Base-by-base conservation (phyloP, 2,329 filamentous ascomycete genomes). In the Fusarium setosum region DNA sequence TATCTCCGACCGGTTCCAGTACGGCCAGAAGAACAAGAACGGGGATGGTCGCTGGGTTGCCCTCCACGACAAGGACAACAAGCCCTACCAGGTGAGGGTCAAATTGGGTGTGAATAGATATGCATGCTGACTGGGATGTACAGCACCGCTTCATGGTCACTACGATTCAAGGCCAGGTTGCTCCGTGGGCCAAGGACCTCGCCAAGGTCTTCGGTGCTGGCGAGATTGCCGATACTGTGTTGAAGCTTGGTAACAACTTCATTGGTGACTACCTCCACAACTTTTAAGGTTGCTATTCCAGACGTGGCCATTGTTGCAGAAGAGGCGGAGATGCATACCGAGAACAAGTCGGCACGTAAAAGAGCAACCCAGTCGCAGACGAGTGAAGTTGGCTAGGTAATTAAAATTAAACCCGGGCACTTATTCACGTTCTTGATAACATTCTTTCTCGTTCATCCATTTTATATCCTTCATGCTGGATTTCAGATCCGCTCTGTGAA, bases 21-120 rank as follows among this genome's bases (percentile, higher is more conserved):
- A 69, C 5, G 67, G 67, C 3, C 38, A 69, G 63, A 67, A 60
- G 55, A 69, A 60, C 41, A 58, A 40, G 13, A 50, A n/a, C 18
- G 63, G 67, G 0, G 63, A 69, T 0, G 45, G 45, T 0, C 67
- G 67, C 9, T 69, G 65, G 65, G 13, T 69, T 2, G 54, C 23
- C 9, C 56, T 69, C 1, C 67, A 69, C 1, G 60, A 69, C n/a
- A 65, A 60, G 34, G 49, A 42, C 4, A 69, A 69, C 54, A 69
- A 62, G 24, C 23, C 45, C 1, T 67, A 60, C 10, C 67, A 69
- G 57, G 67, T 69, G 58, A 40, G 11, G 6, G n/a, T n/a, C n/a
- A n/a, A n/a, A n/a, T n/a, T n/a, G n/a, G n/a, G n/a, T n/a, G n/a
- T n/a, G n/a, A n/a, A n/a, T n/a, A n/a, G n/a, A n/a, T n/a, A n/a